phyloP scores from a whole-genome alignment of 768 basidiomycete species.

The Imleria badia region DNA sequence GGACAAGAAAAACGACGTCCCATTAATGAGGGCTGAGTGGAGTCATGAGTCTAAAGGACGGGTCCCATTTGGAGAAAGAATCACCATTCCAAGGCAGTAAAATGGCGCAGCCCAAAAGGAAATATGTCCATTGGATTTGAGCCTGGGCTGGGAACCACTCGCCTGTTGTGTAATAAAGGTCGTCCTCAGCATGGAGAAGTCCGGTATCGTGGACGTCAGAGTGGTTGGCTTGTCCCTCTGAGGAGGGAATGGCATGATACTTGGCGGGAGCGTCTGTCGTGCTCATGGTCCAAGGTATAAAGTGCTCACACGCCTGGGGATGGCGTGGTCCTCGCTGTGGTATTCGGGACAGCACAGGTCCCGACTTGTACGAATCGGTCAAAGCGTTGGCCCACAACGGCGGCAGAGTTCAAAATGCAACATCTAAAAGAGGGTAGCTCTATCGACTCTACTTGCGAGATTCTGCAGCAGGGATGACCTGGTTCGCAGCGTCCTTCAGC shows the following conservation, averaged over 20 bases:
- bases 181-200: neutral
- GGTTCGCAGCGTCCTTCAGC: slow-evolving; percentile 56
- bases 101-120: slow-evolving; percentile 74
- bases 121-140: slow-evolving; percentile 62
- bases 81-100: slow-evolving; percentile 91
- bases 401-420: neutral
- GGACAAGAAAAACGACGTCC: slow-evolving; percentile 76
- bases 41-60: neutral
- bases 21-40: slow-evolving; percentile 78
- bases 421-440: neutral
- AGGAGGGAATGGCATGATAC: slow-evolving; percentile 24
- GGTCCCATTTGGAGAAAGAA: slow-evolving; percentile 12
- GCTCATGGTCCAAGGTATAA: neutral
- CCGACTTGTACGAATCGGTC: slow-evolving; percentile 2
- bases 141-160: slow-evolving; percentile 33
- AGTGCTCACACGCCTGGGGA: neutral
- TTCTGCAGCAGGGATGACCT: slow-evolving; percentile 46
- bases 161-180: slow-evolving; percentile 22
- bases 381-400: no score
- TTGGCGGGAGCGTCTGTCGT: slow-evolving; percentile 11
- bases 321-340: neutral
- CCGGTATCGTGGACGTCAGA: neutral
- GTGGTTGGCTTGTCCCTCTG: slow-evolving; percentile 9
- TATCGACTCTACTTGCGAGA: slow-evolving; percentile 10
- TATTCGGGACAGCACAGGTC: neutral